Base-by-base conservation (phyloP, 1,284 basidiomycete species). In the Pseudozyma tsukubaensis region DNA sequence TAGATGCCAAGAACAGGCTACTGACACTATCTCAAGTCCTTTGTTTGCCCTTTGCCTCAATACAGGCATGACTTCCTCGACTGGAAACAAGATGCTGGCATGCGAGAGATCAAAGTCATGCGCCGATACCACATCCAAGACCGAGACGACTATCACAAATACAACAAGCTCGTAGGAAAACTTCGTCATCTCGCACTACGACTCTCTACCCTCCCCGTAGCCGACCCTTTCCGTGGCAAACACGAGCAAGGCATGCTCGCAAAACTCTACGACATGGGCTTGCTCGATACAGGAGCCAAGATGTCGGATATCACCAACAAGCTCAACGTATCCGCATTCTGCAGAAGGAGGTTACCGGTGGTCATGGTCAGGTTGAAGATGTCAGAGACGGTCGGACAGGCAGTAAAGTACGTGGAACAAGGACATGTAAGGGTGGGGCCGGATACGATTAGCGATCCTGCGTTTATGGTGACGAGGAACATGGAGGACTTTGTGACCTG, bases 401-500 rank as follows among this genome's bases (percentile, higher is more conserved):
- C 96, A 10, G 93, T 93, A 49, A 93, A 93, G 82, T 98, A 97
- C 83, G 93, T 99, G 73, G 97, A 99, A 85, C 96, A 99, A 85
- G 97, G 97, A 0, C 96, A 99, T 85, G 91, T 99, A 73, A 91
- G 97, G 36, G 94, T 99, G 13, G 97, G 97, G 7, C 94, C 97
- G 29, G 93, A 97, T 80, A 93, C 93, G 0, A 91, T 99, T 80
- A 96, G 92, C 0, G 97, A 99, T 85, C 97, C 97, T 2, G 97
- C 96, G 1, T 98, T 92, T 86, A 89, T 99, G 62, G 94, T 99
- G 72, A 97, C 95, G 24, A 75, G 84, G 49, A 93, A 94, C 78
- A 95, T 97, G 94, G 95, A 99, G 84, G 97, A 99, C 87, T 99
- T 97, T 86, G 94, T 99, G 50, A 98, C 97, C 19, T 99, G 97